A percentile compares a stretch with the other conserved stretches of the same genome.
These are phyloP conservation scores for Euphrasia arctica DNA, from an alignment of 305 asterid genomes.

Conservation along the genomic window DNA sequence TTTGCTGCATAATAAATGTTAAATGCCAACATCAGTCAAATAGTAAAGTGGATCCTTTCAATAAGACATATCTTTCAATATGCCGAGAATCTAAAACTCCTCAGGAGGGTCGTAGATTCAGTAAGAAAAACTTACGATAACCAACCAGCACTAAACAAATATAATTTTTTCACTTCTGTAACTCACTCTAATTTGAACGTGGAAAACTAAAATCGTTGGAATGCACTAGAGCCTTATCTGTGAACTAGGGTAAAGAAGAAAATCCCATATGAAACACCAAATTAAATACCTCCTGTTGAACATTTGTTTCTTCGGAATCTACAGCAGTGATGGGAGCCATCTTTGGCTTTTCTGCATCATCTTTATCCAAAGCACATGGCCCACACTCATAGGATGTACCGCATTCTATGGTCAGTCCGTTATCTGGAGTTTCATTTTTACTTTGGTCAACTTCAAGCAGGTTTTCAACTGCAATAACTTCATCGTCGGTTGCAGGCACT, in stretches of 20 bases:
- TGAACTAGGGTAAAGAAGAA: slow-evolving; percentile 1
- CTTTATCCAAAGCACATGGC: slow-evolving; percentile 28
- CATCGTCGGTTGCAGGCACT: slow-evolving; percentile 95
- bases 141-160: slow-evolving; percentile 15
- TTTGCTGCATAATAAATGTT: slow-evolving; percentile 41
- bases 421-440: slow-evolving; percentile 35
- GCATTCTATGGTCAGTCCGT: slow-evolving; percentile 38
- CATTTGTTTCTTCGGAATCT: slow-evolving; percentile 34
- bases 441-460: slow-evolving; percentile 63
- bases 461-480: slow-evolving; percentile 74
- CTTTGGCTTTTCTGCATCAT: slow-evolving; percentile 32
- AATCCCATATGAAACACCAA: slow-evolving; percentile 19
- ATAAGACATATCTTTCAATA: slow-evolving; percentile 12
- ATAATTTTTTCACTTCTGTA: neutral
- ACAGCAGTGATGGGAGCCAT: slow-evolving; percentile 28
- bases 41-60: slow-evolving; percentile 7
- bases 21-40: slow-evolving; percentile 23
- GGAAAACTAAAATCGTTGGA: slow-evolving; percentile 12
- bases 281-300: slow-evolving; percentile 48
- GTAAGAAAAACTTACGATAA: slow-evolving; percentile 7
- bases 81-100: slow-evolving; percentile 5
- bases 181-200: neutral
- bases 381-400: slow-evolving; percentile 28
- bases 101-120: neutral
- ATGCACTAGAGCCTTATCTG: slow-evolving; percentile 16